Evolutionary conservation across 2,329 filamentous ascomycete genomes (phyloP), one percentile per base, ranked within the genome.

Genomic region (Calonectria pauciramosa): DNA sequence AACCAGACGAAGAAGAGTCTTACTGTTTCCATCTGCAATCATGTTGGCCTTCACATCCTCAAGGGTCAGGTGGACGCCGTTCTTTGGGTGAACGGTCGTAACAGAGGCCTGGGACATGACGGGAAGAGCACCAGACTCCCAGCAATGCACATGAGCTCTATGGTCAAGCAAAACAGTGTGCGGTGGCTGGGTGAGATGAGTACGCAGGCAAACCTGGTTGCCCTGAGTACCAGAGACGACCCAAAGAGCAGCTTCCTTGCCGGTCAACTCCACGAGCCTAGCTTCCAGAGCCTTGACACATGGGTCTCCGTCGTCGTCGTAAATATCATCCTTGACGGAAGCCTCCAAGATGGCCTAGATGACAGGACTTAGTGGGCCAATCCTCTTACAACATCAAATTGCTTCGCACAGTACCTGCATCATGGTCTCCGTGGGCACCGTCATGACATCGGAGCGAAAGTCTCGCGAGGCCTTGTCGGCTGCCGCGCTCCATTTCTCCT

Each of bases 61-160:
- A 20, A 96, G 86, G 0, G 94, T 95, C 65, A 96, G 86, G 82
- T 96, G 91, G 6, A 90, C 86, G 3, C 91, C 92, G 82, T 97
- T 97, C 36, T 85, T 86, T 0, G 95, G 93, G 16, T 90, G 86
- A 1, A 96, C 89, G 0, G 91, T 86, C 73, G 92, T 90, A 3
- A 94, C 85, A 80, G 93, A 87, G 4, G 95, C 95, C 9, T 94
- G 93, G 1, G 90, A 93, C 72, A 96, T 87, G 2, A 89, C 89
- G 0, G 94, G 92, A 4, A 94, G 90, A 20, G 92, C 91, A 54
- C 90, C 90, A 18, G 89, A 90, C 82, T 93, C 91, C 79, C 89
- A 93, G 68, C 92, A 89, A 75, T 94, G 87, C 75, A 98, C 94
- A 83, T 98, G 96, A 2, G 91, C 90, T 30, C 94, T 90, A 76